Percentiles rank a stretch among this genome's conserved stretches.
These are phyloP conservation scores for Neonectria magnoliae DNA, from an alignment of 2,329 filamentous ascomycete species.

Conservation along the genomic window DNA sequence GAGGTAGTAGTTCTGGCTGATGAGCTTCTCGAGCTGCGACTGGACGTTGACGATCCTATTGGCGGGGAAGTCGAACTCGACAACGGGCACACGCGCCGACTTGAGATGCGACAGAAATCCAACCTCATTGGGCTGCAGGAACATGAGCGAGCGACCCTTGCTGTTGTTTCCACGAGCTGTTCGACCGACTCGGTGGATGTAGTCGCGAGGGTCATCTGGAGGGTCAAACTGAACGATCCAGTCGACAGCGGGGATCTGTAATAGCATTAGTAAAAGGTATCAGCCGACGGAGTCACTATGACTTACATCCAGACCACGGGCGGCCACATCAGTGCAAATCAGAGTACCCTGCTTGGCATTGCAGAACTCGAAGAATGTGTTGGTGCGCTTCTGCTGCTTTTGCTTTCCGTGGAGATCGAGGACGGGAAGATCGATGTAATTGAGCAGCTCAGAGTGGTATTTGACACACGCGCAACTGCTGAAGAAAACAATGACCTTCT, in stretches of 20 bases:
- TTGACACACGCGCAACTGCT: slow-evolving; percentile 93
- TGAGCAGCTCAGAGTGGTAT: slow-evolving; percentile 94
- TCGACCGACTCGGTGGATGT: slow-evolving; percentile 95
- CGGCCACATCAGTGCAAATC: slow-evolving; percentile 96
- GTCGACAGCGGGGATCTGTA: slow-evolving; percentile 87
- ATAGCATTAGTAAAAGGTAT: slow-evolving; percentile 22
- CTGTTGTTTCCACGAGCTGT: slow-evolving; percentile 86
- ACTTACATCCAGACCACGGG: slow-evolving; percentile 86
- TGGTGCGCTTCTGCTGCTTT: slow-evolving; percentile 99
- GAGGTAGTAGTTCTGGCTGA: slow-evolving; percentile 95
- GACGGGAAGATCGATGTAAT: slow-evolving; percentile 95
- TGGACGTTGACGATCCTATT: slow-evolving; percentile 93
- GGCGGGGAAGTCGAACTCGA: slow-evolving; percentile 93
- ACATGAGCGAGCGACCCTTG: slow-evolving; percentile 90
- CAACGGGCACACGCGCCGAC: slow-evolving; percentile 89
- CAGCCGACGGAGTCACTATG: not conserved
- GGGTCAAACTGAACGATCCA: slow-evolving; percentile 98
- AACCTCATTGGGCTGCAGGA: slow-evolving; percentile 90
- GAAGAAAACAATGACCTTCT: slow-evolving; percentile 98
- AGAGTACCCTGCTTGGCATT: slow-evolving; percentile 82
- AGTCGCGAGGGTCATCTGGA: slow-evolving; percentile 88
- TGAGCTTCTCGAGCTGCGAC: slow-evolving; percentile 92
- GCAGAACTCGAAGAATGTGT: slow-evolving; percentile 96
- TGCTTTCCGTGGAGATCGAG: slow-evolving; percentile 92
- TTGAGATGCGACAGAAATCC: slow-evolving; percentile 93